These are phyloP conservation scores for Combretum micranthum DNA, from an alignment of 345 rosid genomes.

Conservation along the genomic window DNA sequence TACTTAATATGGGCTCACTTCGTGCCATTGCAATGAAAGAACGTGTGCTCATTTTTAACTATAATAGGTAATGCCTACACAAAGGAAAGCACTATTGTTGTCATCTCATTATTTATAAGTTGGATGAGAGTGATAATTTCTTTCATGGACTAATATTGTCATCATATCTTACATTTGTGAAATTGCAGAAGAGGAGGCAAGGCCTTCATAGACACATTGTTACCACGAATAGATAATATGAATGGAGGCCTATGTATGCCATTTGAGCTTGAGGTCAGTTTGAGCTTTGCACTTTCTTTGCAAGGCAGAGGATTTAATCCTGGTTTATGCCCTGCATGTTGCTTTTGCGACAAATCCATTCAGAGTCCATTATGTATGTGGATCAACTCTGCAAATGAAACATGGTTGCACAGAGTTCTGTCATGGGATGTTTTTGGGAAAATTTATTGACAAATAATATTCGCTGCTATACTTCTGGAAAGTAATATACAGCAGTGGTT, in stretches of 20 bases:
- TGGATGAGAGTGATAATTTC: not conserved
- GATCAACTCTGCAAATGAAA: no score
- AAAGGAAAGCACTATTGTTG: not conserved
- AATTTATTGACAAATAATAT: no score
- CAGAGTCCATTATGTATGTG: no score
- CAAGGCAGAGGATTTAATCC: not conserved
- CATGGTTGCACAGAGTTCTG: no score
- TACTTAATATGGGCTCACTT: slow-evolving; percentile 76
- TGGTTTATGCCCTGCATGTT: no score
- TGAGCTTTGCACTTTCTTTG: slow-evolving; percentile 16
- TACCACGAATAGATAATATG: slow-evolving; percentile 77
- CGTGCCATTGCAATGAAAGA: slow-evolving; percentile 90
- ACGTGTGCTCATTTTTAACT: slow-evolving; percentile 71
- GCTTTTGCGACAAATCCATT: no score
- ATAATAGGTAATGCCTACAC: slow-evolving; percentile 61
- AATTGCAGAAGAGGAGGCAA: slow-evolving; percentile 73
- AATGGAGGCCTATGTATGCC: slow-evolving; percentile 88
- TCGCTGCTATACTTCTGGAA: no score
- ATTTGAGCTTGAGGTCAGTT: slow-evolving; percentile 93
- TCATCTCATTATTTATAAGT: not conserved
- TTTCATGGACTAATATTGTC: slow-evolving; percentile 7
- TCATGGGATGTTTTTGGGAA: no score
- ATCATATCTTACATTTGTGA: not conserved
- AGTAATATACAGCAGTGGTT: no score
- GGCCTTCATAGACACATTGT: slow-evolving; percentile 71